Conservation (phyloP, 2,329 filamentous ascomycete genomes). For the Claviceps humidiphila region DNA sequence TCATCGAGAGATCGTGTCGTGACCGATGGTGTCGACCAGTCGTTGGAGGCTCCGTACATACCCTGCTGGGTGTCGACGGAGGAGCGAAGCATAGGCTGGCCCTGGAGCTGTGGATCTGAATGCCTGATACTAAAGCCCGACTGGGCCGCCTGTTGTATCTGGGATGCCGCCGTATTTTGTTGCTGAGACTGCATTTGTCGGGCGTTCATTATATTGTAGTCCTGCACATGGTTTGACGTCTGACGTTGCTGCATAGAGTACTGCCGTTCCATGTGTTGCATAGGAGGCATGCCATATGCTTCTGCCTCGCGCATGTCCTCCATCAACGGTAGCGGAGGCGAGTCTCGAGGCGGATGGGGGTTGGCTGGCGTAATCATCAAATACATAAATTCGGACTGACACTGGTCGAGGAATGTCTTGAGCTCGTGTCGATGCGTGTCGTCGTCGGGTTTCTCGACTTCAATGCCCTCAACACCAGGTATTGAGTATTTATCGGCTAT, state of each 20-base stretch:
- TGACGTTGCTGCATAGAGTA: constrained; percentile 23
- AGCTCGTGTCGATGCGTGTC: constrained; percentile 39
- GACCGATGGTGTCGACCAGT: constrained; percentile 22
- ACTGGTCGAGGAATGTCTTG: constrained; percentile 49
- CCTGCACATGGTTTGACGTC: constrained; percentile 44
- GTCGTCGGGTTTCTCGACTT: constrained; percentile 35
- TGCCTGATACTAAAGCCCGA: constrained; percentile 20
- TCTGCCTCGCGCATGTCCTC: constrained; percentile 47
- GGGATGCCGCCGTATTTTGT: constrained; percentile 51
- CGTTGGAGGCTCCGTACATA: constrained; percentile 24
- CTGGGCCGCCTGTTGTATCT: constrained; percentile 26
- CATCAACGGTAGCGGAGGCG: constrained; percentile 42
- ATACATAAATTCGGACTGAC: constrained; percentile 53
- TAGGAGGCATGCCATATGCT: constrained; percentile 32
- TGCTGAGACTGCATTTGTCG: constrained; percentile 41
- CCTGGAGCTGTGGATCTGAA: constrained; percentile 29
- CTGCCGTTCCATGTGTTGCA: constrained; percentile 27
- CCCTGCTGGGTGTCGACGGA: constrained; percentile 34
- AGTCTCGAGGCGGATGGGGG: constrained; percentile 50
- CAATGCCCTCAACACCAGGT: constrained; percentile 32
- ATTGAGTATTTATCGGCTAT: constrained; percentile 28
- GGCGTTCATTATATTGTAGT: constrained; percentile 35
- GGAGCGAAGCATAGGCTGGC: constrained; percentile 39
- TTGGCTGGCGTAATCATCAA: constrained; percentile 56
- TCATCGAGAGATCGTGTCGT: constrained; percentile 24